Evolutionary conservation across 495 filamentous ascomycete species (phyloP).

Genomic region (Hypoxylon cercidicola): DNA sequence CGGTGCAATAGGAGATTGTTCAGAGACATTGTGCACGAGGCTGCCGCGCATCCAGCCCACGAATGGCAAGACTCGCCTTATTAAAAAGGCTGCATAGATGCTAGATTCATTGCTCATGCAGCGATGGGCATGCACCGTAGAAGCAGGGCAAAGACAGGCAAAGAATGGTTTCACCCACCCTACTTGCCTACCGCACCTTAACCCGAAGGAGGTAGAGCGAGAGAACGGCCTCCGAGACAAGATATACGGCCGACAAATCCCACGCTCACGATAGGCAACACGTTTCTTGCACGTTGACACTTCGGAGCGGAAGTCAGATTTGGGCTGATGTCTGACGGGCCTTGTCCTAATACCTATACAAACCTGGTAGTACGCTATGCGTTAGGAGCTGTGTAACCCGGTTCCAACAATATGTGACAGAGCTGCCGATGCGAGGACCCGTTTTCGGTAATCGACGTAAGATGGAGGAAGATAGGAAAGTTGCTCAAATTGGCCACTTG

Average conservation of each 20-base stretch:
- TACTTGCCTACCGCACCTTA: conserved; percentile 25
- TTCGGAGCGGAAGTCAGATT: conserved; percentile 25
- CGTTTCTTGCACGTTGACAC: conserved; percentile 44
- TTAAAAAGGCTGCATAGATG: conserved; percentile 30
- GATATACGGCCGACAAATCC: conserved; percentile 36
- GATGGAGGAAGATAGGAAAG: conserved; percentile 16
- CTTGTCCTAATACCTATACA: conserved; percentile 24
- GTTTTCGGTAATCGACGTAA: conserved; percentile 38
- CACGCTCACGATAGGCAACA: conserved; percentile 39
- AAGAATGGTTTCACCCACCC: conserved; percentile 31
- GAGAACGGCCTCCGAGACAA: conserved; percentile 36
- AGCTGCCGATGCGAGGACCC: conserved; percentile 35
- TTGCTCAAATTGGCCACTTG: conserved; percentile 14
- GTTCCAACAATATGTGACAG: conserved; percentile 31
- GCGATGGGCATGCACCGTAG: conserved; percentile 22
- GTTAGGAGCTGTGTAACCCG: conserved; percentile 26
- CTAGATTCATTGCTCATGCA: conserved; percentile 13
- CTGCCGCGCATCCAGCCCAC: conserved; percentile 16
- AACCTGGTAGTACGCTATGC: conserved; percentile 12
- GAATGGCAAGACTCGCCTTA: conserved; percentile 15
- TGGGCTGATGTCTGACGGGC: conserved; percentile 11
- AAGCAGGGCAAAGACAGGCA: conserved; percentile 22
- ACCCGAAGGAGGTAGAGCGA: conserved; percentile 27
- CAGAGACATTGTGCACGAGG: conserved; percentile 22
- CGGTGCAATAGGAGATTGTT: conserved; percentile 12